These are phyloP conservation scores for Filosporella fistucella DNA, from an alignment of 495 filamentous ascomycete species.

Conservation along the genomic window DNA sequence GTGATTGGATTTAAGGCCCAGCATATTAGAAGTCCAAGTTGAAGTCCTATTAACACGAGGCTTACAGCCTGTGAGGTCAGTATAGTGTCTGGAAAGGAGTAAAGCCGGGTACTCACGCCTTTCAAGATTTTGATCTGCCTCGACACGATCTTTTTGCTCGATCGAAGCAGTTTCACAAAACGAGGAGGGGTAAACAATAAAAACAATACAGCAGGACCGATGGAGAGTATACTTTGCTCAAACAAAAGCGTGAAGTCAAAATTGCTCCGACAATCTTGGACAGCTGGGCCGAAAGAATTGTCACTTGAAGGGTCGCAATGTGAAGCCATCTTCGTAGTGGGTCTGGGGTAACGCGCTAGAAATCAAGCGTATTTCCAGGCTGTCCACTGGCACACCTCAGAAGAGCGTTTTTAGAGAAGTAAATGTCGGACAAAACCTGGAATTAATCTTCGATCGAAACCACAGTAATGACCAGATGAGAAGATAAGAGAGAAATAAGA, in stretches of 20 bases:
- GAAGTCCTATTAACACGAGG: constrained; percentile 25
- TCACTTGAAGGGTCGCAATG: neutral
- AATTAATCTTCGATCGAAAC: too few relatives aligned
- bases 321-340: too few relatives aligned
- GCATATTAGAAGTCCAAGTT: constrained; percentile 42
- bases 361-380: too few relatives aligned
- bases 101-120: constrained; percentile 27
- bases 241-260: constrained; percentile 58
- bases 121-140: constrained; percentile 36
- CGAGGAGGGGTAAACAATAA: constrained; percentile 39
- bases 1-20: constrained; percentile 35
- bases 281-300: constrained; percentile 1
- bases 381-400: too few relatives aligned
- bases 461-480: too few relatives aligned
- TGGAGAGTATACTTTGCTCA: constrained; percentile 44
- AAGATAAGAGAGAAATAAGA: too few relatives aligned
- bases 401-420: too few relatives aligned
- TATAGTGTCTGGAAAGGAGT: neutral
- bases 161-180: constrained; percentile 35
- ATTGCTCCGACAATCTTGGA: constrained; percentile 4
- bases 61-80: neutral
- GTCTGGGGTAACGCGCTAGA: too few relatives aligned
- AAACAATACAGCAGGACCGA: constrained; percentile 36
- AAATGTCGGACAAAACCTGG: too few relatives aligned
- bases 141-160: constrained; percentile 37